Evolutionary conservation across 169 alveolate species (phyloP).

Genomic region (Eimeria mitis): DNA sequence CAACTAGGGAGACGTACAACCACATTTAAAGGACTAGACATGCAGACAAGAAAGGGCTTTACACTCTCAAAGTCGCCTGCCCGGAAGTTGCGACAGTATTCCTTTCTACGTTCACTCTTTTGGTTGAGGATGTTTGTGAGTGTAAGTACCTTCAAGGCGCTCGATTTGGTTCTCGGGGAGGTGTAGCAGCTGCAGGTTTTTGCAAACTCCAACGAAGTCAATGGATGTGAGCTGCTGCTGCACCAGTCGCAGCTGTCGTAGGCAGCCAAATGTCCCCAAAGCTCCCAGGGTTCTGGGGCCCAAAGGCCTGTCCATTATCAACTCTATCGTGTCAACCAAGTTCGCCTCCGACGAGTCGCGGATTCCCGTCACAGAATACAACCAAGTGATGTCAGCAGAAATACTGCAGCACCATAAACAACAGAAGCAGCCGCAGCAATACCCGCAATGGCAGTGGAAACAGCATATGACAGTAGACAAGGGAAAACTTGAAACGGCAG

Average conservation of each 20-base stretch:
- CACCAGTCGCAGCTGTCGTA: constrained; percentile 63
- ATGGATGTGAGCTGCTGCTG: constrained; percentile 32
- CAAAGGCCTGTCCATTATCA: constrained; percentile 53
- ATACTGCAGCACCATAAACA: background rate
- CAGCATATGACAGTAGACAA: background rate
- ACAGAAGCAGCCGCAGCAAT: background rate
- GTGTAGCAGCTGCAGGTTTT: constrained; percentile 50
- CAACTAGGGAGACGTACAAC: background rate
- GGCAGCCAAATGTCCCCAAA: constrained; percentile 41
- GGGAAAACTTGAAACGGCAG: background rate
- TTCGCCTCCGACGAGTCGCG: constrained; percentile 49
- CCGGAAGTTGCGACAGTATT: background rate
- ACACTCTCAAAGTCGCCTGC: background rate
- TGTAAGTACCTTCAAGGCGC: constrained; percentile 20
- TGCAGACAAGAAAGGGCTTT: background rate
- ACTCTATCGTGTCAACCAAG: constrained; percentile 39
- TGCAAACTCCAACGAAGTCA: constrained; percentile 23
- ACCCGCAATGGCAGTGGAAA: background rate
- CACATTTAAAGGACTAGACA: background rate
- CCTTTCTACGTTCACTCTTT: background rate
- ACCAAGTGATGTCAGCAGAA: constrained; percentile 28
- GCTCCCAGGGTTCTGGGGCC: constrained; percentile 29
- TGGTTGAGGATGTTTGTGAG: background rate
- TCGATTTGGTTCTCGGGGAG: constrained; percentile 51
- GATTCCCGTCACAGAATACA: constrained; percentile 38